A percentile compares a stretch with the other conserved stretches of the same genome.
These are phyloP conservation scores for Elaeagnus macrophylla DNA, from an alignment of 306 rosid genomes.

Conservation along the genomic window DNA sequence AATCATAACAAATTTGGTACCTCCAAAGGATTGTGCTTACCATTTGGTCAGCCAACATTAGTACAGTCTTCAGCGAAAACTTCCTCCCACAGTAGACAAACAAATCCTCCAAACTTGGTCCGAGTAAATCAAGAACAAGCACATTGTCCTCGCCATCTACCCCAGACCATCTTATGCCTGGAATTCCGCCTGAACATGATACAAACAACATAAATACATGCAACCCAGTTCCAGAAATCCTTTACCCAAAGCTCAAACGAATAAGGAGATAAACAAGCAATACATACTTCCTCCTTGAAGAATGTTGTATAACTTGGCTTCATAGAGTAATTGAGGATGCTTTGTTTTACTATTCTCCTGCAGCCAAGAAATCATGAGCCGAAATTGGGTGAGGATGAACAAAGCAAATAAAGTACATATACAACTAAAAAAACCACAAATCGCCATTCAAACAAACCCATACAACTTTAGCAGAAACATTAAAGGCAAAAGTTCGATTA, in stretches of 20 bases:
- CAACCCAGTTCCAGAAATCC: neutral
- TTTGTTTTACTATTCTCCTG: constrained; percentile 91
- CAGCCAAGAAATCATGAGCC: constrained; percentile 12
- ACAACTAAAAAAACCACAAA: neutral
- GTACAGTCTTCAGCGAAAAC: constrained; percentile 75
- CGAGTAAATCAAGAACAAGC: constrained; percentile 77
- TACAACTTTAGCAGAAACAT: neutral
- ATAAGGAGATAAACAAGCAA: too few species aligned
- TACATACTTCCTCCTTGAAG: constrained; percentile 98
- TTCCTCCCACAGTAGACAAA: constrained; percentile 84
- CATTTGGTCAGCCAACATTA: constrained; percentile 95
- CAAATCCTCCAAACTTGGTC: constrained; percentile 95
- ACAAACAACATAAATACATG: neutral
- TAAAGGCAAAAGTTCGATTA: neutral
- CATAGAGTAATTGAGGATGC: constrained; percentile 90
- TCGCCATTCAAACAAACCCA: neutral
- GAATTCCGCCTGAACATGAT: constrained; percentile 55
- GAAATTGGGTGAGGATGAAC: too few species aligned
- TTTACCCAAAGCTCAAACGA: neutral
- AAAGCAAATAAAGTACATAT: too few species aligned
- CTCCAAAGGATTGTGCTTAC: constrained; percentile 22
- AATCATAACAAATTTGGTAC: too few species aligned
- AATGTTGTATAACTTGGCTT: constrained; percentile 78
- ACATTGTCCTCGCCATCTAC: constrained; percentile 72
- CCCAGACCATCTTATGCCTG: constrained; percentile 79